These are phyloP conservation scores for Phylloporus sp. DNA, from an alignment of 768 basidiomycete genomes.

Conservation along the genomic window DNA sequence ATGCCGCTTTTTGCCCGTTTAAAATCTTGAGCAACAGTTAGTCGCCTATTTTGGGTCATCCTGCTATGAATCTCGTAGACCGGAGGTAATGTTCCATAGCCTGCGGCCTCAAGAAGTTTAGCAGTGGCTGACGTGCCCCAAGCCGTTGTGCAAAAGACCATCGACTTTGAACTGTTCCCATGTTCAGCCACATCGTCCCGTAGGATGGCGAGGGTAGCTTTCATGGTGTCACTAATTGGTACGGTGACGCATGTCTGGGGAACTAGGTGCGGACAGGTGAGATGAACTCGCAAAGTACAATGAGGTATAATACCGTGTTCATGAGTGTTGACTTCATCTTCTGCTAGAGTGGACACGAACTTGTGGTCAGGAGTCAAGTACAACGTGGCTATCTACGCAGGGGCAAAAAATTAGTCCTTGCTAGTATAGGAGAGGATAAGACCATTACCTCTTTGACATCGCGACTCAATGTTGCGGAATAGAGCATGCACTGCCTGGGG, in stretches of 20 bases:
- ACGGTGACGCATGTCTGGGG: conserved; percentile 43
- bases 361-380: conserved; percentile 27
- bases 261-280: conserved; percentile 28
- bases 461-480: conserved; percentile 71
- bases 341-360: conserved; percentile 56
- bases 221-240: conserved; percentile 38
- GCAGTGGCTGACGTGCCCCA: conserved; percentile 45
- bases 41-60: conserved; percentile 46
- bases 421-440: neutral
- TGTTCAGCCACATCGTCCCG: conserved; percentile 31
- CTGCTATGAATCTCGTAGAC: conserved; percentile 56
- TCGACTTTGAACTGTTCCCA: conserved; percentile 36
- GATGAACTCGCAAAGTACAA: neutral
- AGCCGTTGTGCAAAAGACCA: conserved; percentile 68
- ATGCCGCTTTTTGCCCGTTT: conserved; percentile 40
- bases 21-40: conserved; percentile 47
- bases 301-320: conserved; percentile 41
- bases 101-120: conserved; percentile 32
- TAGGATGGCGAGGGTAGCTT: conserved; percentile 38
- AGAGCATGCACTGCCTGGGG: conserved; percentile 61
- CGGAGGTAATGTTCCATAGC: conserved; percentile 27
- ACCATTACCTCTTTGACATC: conserved; percentile 51
- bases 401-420: neutral
- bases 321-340: conserved; percentile 57
- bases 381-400: conserved; percentile 22